These are phyloP conservation scores for Botrytis paeoniae DNA, from an alignment of 2,329 filamentous ascomycete genomes.

Conservation along the genomic window DNA sequence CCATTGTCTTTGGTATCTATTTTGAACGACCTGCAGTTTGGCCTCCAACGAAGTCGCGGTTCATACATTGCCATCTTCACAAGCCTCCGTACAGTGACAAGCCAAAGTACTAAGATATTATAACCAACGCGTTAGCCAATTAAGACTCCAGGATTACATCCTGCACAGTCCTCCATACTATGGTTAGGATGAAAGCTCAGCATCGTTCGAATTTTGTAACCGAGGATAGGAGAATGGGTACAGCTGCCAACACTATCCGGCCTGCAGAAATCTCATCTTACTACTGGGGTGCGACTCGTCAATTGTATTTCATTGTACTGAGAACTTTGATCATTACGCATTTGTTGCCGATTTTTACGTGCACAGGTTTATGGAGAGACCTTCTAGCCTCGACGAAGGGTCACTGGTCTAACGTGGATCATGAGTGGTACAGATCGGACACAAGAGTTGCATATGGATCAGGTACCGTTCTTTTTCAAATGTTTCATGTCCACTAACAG, in stretches of 20 bases:
- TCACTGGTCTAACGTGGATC: not conserved
- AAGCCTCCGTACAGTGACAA: not conserved
- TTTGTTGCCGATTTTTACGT: not conserved
- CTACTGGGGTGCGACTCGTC: not conserved
- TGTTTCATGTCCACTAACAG: not conserved
- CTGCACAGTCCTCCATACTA: not conserved
- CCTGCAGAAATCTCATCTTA: not conserved
- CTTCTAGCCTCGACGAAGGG: not conserved
- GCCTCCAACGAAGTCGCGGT: not conserved
- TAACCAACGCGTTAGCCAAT: not conserved
- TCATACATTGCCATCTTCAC: not conserved
- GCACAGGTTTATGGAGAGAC: not conserved
- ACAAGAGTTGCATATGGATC: not conserved
- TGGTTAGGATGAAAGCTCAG: not conserved
- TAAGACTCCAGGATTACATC: not conserved
- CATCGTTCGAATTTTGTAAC: not conserved
- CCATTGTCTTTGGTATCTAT: not conserved
- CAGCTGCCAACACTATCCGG: not conserved
- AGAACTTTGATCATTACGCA: not conserved
- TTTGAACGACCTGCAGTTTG: not conserved
- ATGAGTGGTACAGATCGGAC: not conserved
- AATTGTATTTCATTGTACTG: not conserved
- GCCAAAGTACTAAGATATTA: not conserved
- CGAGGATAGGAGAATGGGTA: not conserved
- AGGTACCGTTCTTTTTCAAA: not conserved